These are phyloP conservation scores for Neurospora sp. DNA, from an alignment of 495 filamentous ascomycete genomes.

Conservation along the genomic window DNA sequence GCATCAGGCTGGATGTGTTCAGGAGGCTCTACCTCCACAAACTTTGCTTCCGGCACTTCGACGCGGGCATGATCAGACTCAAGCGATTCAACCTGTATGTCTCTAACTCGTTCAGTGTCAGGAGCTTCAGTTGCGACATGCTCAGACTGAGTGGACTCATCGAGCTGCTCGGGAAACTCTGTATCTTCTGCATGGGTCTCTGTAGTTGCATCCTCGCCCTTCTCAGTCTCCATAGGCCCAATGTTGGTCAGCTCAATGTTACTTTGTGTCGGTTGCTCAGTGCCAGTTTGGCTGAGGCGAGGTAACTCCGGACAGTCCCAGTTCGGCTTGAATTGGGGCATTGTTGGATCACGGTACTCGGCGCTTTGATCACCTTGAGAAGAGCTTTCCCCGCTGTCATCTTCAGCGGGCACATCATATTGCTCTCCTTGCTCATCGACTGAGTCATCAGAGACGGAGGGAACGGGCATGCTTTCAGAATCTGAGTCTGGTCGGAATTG, in stretches of 20 bases:
- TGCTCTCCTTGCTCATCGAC: not conserved
- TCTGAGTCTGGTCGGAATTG: not conserved
- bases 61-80: not conserved
- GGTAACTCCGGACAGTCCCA: not conserved
- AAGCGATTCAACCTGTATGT: not conserved
- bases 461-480: not conserved
- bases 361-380: not conserved
- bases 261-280: not conserved
- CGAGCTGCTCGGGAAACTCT: not conserved
- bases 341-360: not conserved
- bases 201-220: not conserved
- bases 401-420: not conserved
- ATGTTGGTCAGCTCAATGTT: not conserved
- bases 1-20: not conserved
- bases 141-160: not conserved
- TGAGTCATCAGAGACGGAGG: not conserved
- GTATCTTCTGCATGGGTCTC: not conserved
- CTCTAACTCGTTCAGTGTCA: not conserved
- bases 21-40: not conserved
- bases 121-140: not conserved
- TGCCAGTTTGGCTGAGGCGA: not conserved
- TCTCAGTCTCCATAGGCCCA: not conserved
- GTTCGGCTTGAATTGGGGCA: not conserved
- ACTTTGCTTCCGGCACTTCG: not conserved
- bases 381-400: not conserved